Percentiles rank a stretch among this genome's conserved stretches.
Evolutionary conservation across 2,329 filamentous ascomycete genomes (phyloP).

Genomic region (Pseudogymnoascus sp.): DNA sequence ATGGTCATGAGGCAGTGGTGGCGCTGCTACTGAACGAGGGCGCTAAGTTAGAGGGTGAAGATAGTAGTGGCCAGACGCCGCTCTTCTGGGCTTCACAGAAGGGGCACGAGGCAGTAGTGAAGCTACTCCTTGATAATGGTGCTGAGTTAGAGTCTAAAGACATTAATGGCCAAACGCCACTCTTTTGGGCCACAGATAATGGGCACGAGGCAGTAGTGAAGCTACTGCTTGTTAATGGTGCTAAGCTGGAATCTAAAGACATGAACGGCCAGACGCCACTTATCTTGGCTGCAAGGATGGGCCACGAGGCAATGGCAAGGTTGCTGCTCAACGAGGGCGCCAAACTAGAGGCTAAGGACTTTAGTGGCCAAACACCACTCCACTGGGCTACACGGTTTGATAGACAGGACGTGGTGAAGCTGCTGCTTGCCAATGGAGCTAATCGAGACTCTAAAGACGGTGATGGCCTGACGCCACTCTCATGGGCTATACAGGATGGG

Average conservation of each 20-base stretch:
- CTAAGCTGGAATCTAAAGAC: neutral
- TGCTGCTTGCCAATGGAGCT: neutral
- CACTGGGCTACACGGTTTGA: too few species aligned
- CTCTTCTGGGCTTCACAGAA: constrained; percentile 11
- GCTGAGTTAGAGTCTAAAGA: constrained; percentile 1
- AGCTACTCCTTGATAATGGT: constrained; percentile 16
- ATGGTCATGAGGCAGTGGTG: constrained; percentile 6
- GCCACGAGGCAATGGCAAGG: neutral
- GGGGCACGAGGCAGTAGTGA: constrained; percentile 15
- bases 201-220: neutral
- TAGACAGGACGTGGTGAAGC: too few species aligned
- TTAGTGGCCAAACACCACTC: too few species aligned
- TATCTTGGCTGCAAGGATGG: neutral
- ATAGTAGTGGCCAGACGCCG: constrained; percentile 3
- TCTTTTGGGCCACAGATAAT: neutral
- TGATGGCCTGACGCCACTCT: neutral
- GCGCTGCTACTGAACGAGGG: constrained; percentile 1
- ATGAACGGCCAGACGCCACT: neutral
- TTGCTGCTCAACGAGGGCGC: constrained; percentile 6
- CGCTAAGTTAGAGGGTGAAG: neutral
- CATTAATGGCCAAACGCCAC: neutral
- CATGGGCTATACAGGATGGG: neutral
- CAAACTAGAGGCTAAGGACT: neutral
- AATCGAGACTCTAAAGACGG: neutral
- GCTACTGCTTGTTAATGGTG: constrained; percentile 4